Base-by-base conservation (phyloP, 2,329 filamentous ascomycete species). In the Neofusicoccum kwambonambiense region DNA sequence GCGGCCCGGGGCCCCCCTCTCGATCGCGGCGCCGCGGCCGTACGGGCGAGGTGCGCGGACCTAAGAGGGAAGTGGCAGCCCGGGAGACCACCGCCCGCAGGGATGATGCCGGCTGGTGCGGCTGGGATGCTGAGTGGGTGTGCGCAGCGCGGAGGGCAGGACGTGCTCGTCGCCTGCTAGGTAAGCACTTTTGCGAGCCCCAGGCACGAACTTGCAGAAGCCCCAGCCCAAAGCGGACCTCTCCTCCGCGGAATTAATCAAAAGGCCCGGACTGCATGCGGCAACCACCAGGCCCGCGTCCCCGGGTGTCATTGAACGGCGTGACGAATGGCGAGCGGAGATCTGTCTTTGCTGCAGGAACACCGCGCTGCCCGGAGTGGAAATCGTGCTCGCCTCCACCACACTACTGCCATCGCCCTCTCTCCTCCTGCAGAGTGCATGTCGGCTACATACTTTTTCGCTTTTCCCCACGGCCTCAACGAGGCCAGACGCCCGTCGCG, bases 211-310 rank as follows among this genome's bases (percentile, higher is more conserved):
- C 22, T n/a, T 44, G 54, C 54, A 44, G 27, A 34, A 31, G 27
- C 22, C n/a, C 54, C 39, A 44, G 34, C 54, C 54, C 13, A 8
- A 57, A 57, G 12, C 8, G 54, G 54, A 17, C 19, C 22, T 34
- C 54, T 57, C 13, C 54, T 57, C 54, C 54, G 54, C 54, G 54
- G 54, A 57, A 57, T 57, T 57, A 57, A 57, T 57, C 54, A 57
- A 57, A 41, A 15, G 9, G 27, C 31, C 15, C 34, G 22, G 37
- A 22, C 27, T n/a, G 22, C 27, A 22, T 35, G 47, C 27, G 22
- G 47, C 19, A 50, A 50, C 47, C 47, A 35, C 27, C 47, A 50
- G 22, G 22, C 47, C 47, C 22, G 4, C 13, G 47, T 31, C 39
- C 39, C 51, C 35, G 19, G 19, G 11, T 17, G 54, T 57, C 39